Percentiles rank a stretch among this genome's conserved stretches.
Evolutionary conservation across 768 basidiomycete genomes (phyloP).

Genomic region (Lepiota brunneoincarnata): DNA sequence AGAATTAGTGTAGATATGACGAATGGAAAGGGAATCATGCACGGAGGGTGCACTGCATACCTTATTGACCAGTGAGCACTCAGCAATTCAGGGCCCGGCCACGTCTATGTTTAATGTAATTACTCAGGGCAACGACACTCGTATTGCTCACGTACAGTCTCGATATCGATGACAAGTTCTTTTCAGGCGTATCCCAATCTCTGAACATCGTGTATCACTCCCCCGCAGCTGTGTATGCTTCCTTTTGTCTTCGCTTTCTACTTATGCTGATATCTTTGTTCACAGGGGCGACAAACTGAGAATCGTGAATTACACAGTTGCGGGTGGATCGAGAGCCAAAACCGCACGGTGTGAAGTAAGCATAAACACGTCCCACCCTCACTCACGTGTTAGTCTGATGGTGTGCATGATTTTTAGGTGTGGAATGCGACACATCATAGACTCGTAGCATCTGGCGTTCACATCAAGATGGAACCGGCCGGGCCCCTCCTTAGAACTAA

Average conservation of each 20-base stretch:
- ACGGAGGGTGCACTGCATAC: slow-evolving; percentile 55
- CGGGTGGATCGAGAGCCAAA: slow-evolving; percentile 43
- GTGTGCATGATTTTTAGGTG: slow-evolving; percentile 33
- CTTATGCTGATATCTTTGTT: not conserved
- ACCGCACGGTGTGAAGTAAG: slow-evolving; percentile 51
- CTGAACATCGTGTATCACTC: slow-evolving; percentile 55
- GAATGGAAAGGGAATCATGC: slow-evolving; percentile 41
- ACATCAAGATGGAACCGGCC: slow-evolving; percentile 55
- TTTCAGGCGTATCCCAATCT: slow-evolving; percentile 45
- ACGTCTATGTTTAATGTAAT: not conserved
- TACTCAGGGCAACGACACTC: slow-evolving; percentile 45
- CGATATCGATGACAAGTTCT: slow-evolving; percentile 22
- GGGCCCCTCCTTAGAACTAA: not conserved
- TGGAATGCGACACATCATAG: slow-evolving; percentile 55
- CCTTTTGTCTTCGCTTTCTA: no score
- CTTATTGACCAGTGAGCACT: slow-evolving; percentile 48
- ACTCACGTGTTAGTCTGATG: not conserved
- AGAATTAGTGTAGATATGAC: slow-evolving; percentile 44
- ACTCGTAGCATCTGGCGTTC: slow-evolving; percentile 51
- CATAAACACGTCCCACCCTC: not conserved
- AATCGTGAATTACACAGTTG: slow-evolving; percentile 50
- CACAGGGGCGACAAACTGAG: slow-evolving; percentile 47
- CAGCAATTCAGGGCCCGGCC: not conserved
- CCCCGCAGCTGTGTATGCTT: slow-evolving; percentile 44
- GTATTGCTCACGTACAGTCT: slow-evolving; percentile 36